Evolutionary conservation across 331 rosid species (phyloP), one percentile per base, ranked within the genome.

Genomic region (Rhamnella rubrinervis): DNA sequence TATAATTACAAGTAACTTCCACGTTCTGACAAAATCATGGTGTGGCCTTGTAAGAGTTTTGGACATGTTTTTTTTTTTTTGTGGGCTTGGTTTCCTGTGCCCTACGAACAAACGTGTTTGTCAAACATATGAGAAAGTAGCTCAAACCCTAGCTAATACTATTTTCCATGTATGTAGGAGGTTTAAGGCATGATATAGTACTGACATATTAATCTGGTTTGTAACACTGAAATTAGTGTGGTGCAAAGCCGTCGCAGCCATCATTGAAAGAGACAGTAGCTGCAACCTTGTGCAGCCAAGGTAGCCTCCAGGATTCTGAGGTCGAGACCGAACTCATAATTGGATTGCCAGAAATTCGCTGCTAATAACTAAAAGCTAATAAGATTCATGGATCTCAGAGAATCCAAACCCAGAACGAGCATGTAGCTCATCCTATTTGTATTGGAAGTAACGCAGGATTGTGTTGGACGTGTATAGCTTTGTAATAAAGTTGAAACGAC

Each of bases 321-420:
- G 84, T 82, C 25, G 89, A 82, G 73, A 87, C 88, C 0, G 83
- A 75, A 11, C 63, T 89, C 65, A 73, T 63, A 75, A 86, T 88
- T 16, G 95, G 91, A 67, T 74, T 73, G 57, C 91, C 89, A 14
- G 19, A 67, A 20, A 67, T 70, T 16, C 81, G 59, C 69, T 78
- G 76, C 66, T 64, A 20, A n/a, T n/a, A n/a, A n/a, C n/a, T n/a
- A n/a, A n/a, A n/a, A n/a, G n/a, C n/a, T n/a, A n/a, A 23, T 17
- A 37, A 4, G 16, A 63, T 58, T 20, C 14, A 50, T 19, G 8
- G 26, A 19, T 38, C 38, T 25, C n/a, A 61, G 17, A 6, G 25
- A 57, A 31, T 17, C 50, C 49, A 23, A 25, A 16, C 35, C 49
- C 18, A 14, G 40, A 17, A n/a, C 31, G 16, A 0, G 1, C 15